These are phyloP conservation scores for Geotrichum phurueaensis DNA, from an alignment of 1,139 yeast species.

Conservation along the genomic window DNA sequence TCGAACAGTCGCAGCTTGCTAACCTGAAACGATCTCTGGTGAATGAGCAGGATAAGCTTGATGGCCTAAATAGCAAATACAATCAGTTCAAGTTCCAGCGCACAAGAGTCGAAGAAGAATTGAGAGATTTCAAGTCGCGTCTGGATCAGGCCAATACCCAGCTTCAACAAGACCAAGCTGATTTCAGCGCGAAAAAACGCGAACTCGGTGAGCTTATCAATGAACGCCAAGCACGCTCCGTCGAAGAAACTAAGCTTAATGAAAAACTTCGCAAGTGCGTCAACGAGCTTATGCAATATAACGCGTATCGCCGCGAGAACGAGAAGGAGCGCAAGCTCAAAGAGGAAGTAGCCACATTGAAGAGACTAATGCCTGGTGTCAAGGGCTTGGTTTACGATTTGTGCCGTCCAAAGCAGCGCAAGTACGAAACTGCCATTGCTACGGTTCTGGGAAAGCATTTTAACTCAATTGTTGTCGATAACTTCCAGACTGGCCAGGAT, in stretches of 20 bases:
- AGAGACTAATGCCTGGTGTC: conserved; percentile 73
- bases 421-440: conserved; percentile 70
- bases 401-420: conserved; percentile 71
- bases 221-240: conserved; percentile 43
- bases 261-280: conserved; percentile 61
- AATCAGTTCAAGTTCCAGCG: conserved; percentile 23
- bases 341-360: conserved; percentile 64
- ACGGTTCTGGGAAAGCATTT: conserved; percentile 73
- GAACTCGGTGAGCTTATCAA: conserved; percentile 42
- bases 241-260: conserved; percentile 52
- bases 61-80: conserved; percentile 29
- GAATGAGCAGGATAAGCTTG: conserved; percentile 28
- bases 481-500: conserved; percentile 64
- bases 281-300: conserved; percentile 59
- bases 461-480: conserved; percentile 81
- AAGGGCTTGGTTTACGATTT: conserved; percentile 75
- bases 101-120: conserved; percentile 31
- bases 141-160: conserved; percentile 13
- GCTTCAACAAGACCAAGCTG: conserved; percentile 24
- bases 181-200: conserved; percentile 37
- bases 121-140: conserved; percentile 28
- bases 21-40: conserved; percentile 26
- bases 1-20: conserved; percentile 29
- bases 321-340: conserved; percentile 60
- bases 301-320: conserved; percentile 71